These are phyloP conservation scores for Sporothrix protearum DNA, from an alignment of 2,329 filamentous ascomycete genomes.

Conservation along the genomic window DNA sequence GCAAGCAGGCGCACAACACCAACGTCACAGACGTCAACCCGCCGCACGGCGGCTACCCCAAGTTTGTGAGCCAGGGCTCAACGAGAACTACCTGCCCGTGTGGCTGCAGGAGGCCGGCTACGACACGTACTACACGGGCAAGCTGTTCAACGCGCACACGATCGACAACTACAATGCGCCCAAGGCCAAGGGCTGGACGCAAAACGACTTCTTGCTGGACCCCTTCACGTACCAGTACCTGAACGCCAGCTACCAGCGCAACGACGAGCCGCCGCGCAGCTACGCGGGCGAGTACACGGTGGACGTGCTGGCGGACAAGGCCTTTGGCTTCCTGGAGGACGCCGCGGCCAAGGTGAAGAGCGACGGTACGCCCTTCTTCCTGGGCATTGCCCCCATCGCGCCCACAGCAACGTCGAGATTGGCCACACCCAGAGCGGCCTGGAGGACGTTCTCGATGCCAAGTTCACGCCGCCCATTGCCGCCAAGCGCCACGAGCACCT, in stretches of 20 bases:
- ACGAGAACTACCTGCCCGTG: conserved; percentile 64
- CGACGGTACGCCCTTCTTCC: conserved; percentile 59
- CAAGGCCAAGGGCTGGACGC: conserved; percentile 56
- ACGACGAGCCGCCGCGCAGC: conserved; percentile 51
- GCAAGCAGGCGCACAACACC: conserved; percentile 65
- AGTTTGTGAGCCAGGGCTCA: conserved; percentile 64
- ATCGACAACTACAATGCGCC: conserved; percentile 59
- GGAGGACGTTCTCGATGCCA: conserved; percentile 25
- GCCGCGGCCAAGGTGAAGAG: conserved; percentile 48
- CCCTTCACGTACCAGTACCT: conserved; percentile 62
- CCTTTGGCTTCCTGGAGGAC: conserved; percentile 58
- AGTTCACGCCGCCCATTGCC: conserved; percentile 51
- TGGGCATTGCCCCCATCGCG: conserved; percentile 62
- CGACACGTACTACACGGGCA: conserved; percentile 70
- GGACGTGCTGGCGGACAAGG: conserved; percentile 57
- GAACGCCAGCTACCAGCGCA: conserved; percentile 57
- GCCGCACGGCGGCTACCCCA: conserved; percentile 62
- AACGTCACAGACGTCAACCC: conserved; percentile 60
- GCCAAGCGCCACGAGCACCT: conserved; percentile 59
- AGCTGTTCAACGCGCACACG: conserved; percentile 64
- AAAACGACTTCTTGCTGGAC: conserved; percentile 55
- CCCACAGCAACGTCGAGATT: conserved; percentile 55
- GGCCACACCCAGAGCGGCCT: conserved; percentile 16
- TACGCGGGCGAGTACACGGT: conserved; percentile 54
- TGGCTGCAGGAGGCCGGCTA: conserved; percentile 69